A percentile compares a stretch with the other conserved stretches of the same genome.
phyloP scores from a whole-genome alignment of 2,329 filamentous ascomycete genomes.

The Mollisia scopiformis region DNA sequence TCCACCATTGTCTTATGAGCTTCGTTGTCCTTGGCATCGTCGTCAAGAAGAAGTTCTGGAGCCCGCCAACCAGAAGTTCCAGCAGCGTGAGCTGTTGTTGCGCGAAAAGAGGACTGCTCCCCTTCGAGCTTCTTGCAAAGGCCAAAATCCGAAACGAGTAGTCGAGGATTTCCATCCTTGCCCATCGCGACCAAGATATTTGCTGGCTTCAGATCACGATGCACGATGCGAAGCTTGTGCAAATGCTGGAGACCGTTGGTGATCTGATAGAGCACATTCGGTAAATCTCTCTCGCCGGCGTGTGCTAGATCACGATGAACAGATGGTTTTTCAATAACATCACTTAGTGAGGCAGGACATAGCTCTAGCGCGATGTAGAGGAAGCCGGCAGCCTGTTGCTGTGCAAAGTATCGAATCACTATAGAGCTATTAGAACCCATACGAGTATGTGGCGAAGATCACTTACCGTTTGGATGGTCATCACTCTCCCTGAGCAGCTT shows the following conservation, averaged over 20 bases:
- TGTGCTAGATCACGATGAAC: slow-evolving; percentile 70
- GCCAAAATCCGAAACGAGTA: slow-evolving; percentile 96
- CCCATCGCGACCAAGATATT: slow-evolving; percentile 88
- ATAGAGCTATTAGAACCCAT: slow-evolving; percentile 28
- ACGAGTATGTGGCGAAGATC: not conserved
- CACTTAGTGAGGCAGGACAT: slow-evolving; percentile 90
- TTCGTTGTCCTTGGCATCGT: slow-evolving; percentile 59
- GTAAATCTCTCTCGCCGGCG: slow-evolving; percentile 75
- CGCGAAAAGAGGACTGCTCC: slow-evolving; percentile 91
- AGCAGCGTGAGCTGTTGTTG: slow-evolving; percentile 89
- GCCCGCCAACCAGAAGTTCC: slow-evolving; percentile 97
- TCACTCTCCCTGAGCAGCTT: slow-evolving; percentile 89
- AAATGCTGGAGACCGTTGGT: slow-evolving; percentile 87
- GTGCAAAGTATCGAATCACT: slow-evolving; percentile 96
- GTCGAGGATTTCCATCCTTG: slow-evolving; percentile 71
- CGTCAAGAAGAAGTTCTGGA: slow-evolving; percentile 85
- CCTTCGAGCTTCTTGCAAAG: slow-evolving; percentile 96
- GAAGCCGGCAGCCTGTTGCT: slow-evolving; percentile 86
- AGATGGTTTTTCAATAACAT: slow-evolving; percentile 79
- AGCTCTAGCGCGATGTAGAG: slow-evolving; percentile 95
- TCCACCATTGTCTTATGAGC: slow-evolving; percentile 46
- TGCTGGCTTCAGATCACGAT: slow-evolving; percentile 95
- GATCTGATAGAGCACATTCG: slow-evolving; percentile 83
- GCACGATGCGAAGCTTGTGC: slow-evolving; percentile 90
- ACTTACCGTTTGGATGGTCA: slow-evolving; percentile 80